Conservation (phyloP, 306 rosid species). For the Fragaria vesca region DNA sequence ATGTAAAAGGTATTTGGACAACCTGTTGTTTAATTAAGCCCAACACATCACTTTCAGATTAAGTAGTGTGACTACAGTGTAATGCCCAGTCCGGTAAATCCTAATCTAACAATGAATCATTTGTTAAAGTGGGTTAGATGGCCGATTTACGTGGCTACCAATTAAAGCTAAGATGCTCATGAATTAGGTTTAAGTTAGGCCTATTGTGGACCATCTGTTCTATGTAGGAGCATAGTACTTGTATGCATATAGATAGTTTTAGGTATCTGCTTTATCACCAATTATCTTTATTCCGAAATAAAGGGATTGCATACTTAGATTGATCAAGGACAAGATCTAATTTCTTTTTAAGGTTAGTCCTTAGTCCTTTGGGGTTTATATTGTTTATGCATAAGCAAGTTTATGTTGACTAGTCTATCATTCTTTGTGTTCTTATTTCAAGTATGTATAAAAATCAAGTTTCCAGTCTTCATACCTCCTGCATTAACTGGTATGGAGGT, state of each 20-base stretch:
- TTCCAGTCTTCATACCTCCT: not conserved
- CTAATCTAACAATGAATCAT: not conserved
- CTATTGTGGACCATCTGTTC: not conserved
- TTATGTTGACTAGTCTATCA: not conserved
- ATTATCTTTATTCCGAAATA: not conserved
- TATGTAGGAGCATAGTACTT: not conserved
- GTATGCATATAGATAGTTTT: not conserved
- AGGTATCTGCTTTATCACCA: not conserved
- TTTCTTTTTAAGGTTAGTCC: not conserved
- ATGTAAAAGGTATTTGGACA: too few species aligned
- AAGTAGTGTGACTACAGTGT: not conserved
- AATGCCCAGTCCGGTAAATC: not conserved
- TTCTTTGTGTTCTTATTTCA: not conserved
- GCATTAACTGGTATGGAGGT: not conserved
- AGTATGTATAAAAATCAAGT: not conserved
- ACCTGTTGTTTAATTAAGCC: too few species aligned
- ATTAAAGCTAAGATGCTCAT: not conserved
- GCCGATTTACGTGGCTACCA: not conserved
- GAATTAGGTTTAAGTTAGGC: too few species aligned
- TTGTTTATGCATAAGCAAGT: not conserved
- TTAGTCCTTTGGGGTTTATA: not conserved
- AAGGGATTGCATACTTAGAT: not conserved
- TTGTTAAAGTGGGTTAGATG: not conserved
- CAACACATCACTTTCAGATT: not conserved
- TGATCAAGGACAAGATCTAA: not conserved